These are phyloP conservation scores for Galeopsis tetrahit DNA, from an alignment of 257 asterid genomes.

Conservation along the genomic window DNA sequence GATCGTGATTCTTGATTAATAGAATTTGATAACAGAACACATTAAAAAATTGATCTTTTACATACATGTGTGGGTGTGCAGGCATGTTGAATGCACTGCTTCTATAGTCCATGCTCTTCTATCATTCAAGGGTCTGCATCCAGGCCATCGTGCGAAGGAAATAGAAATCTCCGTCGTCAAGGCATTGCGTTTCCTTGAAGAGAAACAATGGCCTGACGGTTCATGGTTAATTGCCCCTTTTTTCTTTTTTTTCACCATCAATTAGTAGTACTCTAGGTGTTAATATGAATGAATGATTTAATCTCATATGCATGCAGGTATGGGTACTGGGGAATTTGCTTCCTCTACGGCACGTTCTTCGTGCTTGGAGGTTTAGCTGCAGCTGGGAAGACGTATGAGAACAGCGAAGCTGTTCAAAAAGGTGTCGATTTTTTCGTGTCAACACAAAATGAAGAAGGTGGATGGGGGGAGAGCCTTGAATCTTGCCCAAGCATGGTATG, in stretches of 20 bases:
- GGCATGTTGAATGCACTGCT: slow-evolving; percentile 71
- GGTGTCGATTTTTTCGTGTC: slow-evolving; percentile 59
- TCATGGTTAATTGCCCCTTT: slow-evolving; percentile 57
- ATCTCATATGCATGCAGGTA: slow-evolving; percentile 45
- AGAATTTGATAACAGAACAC: too few relatives aligned
- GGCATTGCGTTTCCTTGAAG: slow-evolving; percentile 58
- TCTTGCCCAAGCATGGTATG: slow-evolving; percentile 86
- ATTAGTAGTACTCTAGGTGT: background rate
- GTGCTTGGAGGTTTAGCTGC: slow-evolving; percentile 58
- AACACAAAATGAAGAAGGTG: slow-evolving; percentile 78
- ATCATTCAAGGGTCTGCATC: slow-evolving; percentile 62
- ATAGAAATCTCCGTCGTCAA: slow-evolving; percentile 55
- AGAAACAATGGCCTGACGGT: slow-evolving; percentile 65
- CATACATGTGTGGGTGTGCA: slow-evolving; percentile 16
- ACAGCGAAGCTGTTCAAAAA: slow-evolving; percentile 55
- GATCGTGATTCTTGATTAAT: slow-evolving; percentile 23
- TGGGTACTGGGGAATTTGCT: slow-evolving; percentile 87
- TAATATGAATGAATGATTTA: background rate
- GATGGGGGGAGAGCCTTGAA: slow-evolving; percentile 84
- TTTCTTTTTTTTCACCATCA: background rate
- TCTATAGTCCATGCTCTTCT: slow-evolving; percentile 56
- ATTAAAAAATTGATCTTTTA: background rate
- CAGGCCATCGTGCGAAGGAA: slow-evolving; percentile 69
- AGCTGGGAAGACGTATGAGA: slow-evolving; percentile 59
- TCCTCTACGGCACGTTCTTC: slow-evolving; percentile 70